phyloP scores from a whole-genome alignment of 73 alveolate genomes.

The Paramecium pentaurelia region DNA sequence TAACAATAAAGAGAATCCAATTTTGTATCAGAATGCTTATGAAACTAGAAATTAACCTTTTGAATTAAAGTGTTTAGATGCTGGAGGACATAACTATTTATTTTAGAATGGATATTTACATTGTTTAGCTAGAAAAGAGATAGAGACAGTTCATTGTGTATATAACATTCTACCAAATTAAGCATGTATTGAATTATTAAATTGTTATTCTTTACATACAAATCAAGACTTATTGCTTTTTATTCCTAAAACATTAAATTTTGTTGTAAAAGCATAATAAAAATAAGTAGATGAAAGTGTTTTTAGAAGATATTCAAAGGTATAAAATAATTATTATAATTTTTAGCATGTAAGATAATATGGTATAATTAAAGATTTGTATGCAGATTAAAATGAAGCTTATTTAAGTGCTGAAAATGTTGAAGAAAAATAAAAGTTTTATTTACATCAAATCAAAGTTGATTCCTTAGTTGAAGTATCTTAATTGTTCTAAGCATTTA shows the following conservation, averaged over 20 bases:
- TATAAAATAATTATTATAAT: not conserved
- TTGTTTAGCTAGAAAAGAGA: conserved; percentile 46
- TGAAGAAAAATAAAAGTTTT: not conserved
- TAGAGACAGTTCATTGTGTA: conserved; percentile 58
- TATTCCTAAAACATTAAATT: conserved; percentile 10
- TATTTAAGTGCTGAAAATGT: conserved; percentile 1
- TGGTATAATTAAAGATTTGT: not conserved
- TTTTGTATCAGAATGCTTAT: conserved; percentile 2
- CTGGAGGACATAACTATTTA: conserved; percentile 44
- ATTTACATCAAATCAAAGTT: not conserved
- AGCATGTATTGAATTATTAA: conserved; percentile 33
- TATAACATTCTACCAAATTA: conserved; percentile 50
- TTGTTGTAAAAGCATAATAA: not conserved
- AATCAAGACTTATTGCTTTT: conserved; percentile 10
- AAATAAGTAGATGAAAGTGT: not conserved
- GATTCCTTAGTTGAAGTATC: not conserved
- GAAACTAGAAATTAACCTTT: conserved; percentile 56
- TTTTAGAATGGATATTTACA: conserved; percentile 56
- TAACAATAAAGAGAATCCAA: conserved; percentile 8
- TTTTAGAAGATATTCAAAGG: not conserved
- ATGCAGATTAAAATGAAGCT: not conserved
- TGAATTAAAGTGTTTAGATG: conserved; percentile 53
- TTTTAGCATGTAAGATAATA: conserved; percentile 1
- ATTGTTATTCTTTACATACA: conserved; percentile 54
- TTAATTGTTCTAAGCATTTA: not conserved